Evolutionary conservation across 345 rosid species (phyloP), one percentile per base, ranked within the genome.

Genomic region (Nephelium lappaceum): DNA sequence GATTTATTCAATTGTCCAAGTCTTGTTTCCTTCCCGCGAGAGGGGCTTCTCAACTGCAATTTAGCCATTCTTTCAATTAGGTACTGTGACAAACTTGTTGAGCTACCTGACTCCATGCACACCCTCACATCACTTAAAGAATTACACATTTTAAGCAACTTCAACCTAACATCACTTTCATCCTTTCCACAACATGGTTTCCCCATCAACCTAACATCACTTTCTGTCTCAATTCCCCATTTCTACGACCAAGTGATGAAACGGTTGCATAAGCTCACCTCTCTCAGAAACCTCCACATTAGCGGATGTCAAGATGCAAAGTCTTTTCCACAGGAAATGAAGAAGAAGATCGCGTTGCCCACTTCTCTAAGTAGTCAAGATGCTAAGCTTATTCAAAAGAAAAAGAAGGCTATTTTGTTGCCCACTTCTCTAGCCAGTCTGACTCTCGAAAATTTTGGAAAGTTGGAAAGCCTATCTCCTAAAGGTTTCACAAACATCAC

Each of bases 131-230:
- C 67, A 9, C 79, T 81, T 76, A 58, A 65, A 41, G 79, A 77
- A 21, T 19, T 81, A 41, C 53, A 39, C 66, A 45, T 45, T 45
- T 45, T 45, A 45, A 11, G 6, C 51, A 45, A 45, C 51, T 45
- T 45, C 51, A 45, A 45, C 51, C 51, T 45, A 8, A 45, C 51
- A 45, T 45, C 51, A 11, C 51, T 45, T 45, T 45, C 51, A 19
- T 70, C 77, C 45, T 81, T 81, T 64, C 83, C 83, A 0, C 62
- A 81, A 57, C 51, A 76, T 12, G 83, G 83, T 66, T 66, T 81
- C 14, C 77, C 83, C 3, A 57, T 60, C 47, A 81, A 42, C 72
- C 51, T 80, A 38, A 71, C 55, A 60, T 71, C 79, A 65, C 76
- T 80, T 65, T 18, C 42, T 51, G 51, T 76, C 61, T 4, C n/a